These are phyloP conservation scores for Trichosporon ovoides DNA, from an alignment of 1,284 basidiomycete genomes.

Conservation along the genomic window DNA sequence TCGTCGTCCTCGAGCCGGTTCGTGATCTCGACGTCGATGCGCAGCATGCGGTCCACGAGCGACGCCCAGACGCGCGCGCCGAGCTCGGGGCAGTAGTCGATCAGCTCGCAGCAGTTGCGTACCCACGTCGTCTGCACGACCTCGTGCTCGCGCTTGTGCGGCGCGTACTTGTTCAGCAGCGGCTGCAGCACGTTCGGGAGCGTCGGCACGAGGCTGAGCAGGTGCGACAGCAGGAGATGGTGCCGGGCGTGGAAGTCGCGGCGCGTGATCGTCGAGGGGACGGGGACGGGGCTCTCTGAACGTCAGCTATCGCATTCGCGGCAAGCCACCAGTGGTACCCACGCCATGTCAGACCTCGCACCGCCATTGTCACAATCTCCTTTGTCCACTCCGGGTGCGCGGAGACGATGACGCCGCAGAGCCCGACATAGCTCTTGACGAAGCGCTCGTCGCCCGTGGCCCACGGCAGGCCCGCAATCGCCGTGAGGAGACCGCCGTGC, in stretches of 20 bases:
- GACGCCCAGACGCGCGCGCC: constrained; percentile 76
- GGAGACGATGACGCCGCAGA: constrained; percentile 85
- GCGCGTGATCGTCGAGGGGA: constrained; percentile 58
- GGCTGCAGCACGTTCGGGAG: constrained; percentile 79
- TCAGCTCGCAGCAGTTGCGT: constrained; percentile 78
- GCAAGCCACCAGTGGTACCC: constrained; percentile 46
- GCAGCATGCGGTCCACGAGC: constrained; percentile 84
- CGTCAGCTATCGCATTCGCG: not conserved
- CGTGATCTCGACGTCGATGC: constrained; percentile 98
- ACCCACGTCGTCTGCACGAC: constrained; percentile 83
- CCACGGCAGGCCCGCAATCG: constrained; percentile 86
- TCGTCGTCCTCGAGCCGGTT: constrained; percentile 91
- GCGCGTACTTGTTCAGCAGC: constrained; percentile 76
- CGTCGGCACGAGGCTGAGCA: constrained; percentile 84
- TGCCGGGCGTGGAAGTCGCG: constrained; percentile 78
- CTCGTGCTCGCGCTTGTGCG: constrained; percentile 84
- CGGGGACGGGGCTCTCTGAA: not conserved
- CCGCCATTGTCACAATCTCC: constrained; percentile 71
- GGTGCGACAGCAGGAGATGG: constrained; percentile 75
- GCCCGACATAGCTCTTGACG: constrained; percentile 77
- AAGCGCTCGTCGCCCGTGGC: constrained; percentile 70
- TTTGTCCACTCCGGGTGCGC: constrained; percentile 90
- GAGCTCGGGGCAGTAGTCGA: constrained; percentile 84
- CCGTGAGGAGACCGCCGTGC: constrained; percentile 79
- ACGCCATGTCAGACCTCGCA: constrained; percentile 85